Base-by-base conservation (phyloP, 805 yeast species). In the Metschnikowia peoriensis region DNA sequence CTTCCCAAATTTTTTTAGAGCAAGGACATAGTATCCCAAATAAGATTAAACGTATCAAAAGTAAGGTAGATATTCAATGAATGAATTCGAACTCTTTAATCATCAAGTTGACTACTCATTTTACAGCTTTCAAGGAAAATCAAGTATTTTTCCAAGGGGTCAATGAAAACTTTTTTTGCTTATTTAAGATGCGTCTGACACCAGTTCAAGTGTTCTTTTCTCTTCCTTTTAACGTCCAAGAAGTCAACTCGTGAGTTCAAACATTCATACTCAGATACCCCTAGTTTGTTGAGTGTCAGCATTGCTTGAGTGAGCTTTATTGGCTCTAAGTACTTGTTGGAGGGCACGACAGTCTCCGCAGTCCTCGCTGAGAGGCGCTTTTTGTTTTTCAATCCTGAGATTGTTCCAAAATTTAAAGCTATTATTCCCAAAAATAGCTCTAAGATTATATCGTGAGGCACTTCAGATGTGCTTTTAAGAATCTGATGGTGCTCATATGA, bases 201-300 rank as follows among this genome's bases (percentile, higher is more conserved):
- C 77, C 79, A 76, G 16, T 66, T 63, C 28, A 59, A 55, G 61
- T 71, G 82, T 53, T 78, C 79, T 42, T 63, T 54, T 56, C 90
- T 71, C 63, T 75, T 77, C 12, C 64, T 55, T 1, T 54, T 55
- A 8, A 84, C 67, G 60, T 85, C 82, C 42, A 84, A 68, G 59
- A 81, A 85, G 7, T 72, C 77, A 4, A 80, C 71, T 50, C 86
- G 69, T 28, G 78, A 73, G 48, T 82, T 82, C 41, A 82, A 66
- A 11, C 67, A 64, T 45, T 76, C 80, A 59, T 69, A 82, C 16
- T 78, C 80, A 6, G 70, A 70, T 28, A 71, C 61, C 1, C 85
- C 87, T 28, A 77, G 61, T 34, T 67, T 63, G 55, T 85, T 83
- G 28, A 73, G 66, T 45, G 76, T 75, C 15, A 68, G 66, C 42